Evolutionary conservation across 75 land plant genomes (phyloP).

Genomic region (Picea sitchensis): DNA sequence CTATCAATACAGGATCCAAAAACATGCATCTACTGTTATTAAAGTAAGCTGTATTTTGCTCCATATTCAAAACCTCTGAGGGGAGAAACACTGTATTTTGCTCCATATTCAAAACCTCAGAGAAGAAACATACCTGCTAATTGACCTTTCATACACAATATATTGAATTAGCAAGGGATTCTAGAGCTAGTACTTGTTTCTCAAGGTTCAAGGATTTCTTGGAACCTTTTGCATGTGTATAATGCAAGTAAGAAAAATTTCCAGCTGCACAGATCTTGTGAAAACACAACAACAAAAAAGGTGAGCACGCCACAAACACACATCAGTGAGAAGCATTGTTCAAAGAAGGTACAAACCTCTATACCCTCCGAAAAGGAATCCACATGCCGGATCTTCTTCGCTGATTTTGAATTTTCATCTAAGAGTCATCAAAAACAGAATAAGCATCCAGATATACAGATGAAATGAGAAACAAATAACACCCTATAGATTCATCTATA

Average conservation of each 20-base stretch:
- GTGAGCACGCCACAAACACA: background rate
- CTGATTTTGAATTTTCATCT: slow-evolving; percentile 4
- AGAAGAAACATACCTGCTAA: background rate
- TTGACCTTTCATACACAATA: background rate
- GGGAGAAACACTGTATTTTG: too few relatives aligned
- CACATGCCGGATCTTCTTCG: slow-evolving; percentile 3
- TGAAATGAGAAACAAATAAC: background rate
- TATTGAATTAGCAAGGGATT: background rate
- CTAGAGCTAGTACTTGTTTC: background rate
- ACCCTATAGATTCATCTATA: background rate
- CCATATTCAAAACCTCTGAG: background rate
- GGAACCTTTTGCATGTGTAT: background rate
- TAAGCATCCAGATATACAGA: background rate
- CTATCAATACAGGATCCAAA: background rate
- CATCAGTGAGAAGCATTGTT: background rate
- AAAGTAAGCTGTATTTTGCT: background rate
- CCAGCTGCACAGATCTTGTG: background rate
- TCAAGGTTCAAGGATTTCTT: background rate
- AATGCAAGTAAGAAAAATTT: background rate
- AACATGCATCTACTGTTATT: too few relatives aligned
- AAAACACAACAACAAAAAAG: background rate
- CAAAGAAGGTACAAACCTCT: background rate
- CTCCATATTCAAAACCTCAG: too few relatives aligned
- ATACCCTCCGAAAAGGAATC: slow-evolving; percentile 2
- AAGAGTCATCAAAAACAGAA: background rate